A percentile compares a stretch with the other conserved stretches of the same genome.
Evolutionary conservation across 1,139 yeast species (phyloP).

Genomic region (Nematodospora anomalae): DNA sequence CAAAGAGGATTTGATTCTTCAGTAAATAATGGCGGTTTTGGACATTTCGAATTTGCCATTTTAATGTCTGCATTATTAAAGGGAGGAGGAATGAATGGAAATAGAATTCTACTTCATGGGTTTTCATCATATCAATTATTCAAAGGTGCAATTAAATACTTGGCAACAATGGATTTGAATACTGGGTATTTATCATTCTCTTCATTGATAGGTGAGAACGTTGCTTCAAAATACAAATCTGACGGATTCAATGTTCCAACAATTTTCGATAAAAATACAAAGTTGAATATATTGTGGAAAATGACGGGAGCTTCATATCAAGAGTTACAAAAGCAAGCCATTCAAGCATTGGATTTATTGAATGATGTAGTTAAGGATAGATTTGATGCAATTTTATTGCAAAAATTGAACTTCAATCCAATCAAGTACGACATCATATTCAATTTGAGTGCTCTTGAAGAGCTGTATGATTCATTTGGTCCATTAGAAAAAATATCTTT

Average conservation of each 20-base stretch:
- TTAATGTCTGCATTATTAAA: slow-evolving; percentile 77
- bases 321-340: slow-evolving; percentile 63
- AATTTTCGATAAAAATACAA: slow-evolving; percentile 70
- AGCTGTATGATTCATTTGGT: slow-evolving; percentile 50
- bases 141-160: slow-evolving; percentile 78
- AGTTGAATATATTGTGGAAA: slow-evolving; percentile 78
- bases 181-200: slow-evolving; percentile 68
- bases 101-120: slow-evolving; percentile 76
- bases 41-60: slow-evolving; percentile 85
- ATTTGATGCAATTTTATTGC: slow-evolving; percentile 80
- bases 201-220: slow-evolving; percentile 52
- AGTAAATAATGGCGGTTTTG: slow-evolving; percentile 75
- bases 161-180: slow-evolving; percentile 74
- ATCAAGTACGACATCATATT: slow-evolving; percentile 68
- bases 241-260: slow-evolving; percentile 72
- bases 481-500: slow-evolving; percentile 74
- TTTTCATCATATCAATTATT: slow-evolving; percentile 91
- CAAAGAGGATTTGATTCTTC: slow-evolving; percentile 80
- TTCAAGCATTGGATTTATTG: slow-evolving; percentile 63
- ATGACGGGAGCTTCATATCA: slow-evolving; percentile 71
- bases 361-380: slow-evolving; percentile 82
- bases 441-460: slow-evolving; percentile 46
- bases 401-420: slow-evolving; percentile 54
- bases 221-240: slow-evolving; percentile 51
- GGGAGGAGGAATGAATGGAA: slow-evolving; percentile 81